Evolutionary conservation across 768 basidiomycete genomes (phyloP).

Genomic region (Tylopilus sp.): DNA sequence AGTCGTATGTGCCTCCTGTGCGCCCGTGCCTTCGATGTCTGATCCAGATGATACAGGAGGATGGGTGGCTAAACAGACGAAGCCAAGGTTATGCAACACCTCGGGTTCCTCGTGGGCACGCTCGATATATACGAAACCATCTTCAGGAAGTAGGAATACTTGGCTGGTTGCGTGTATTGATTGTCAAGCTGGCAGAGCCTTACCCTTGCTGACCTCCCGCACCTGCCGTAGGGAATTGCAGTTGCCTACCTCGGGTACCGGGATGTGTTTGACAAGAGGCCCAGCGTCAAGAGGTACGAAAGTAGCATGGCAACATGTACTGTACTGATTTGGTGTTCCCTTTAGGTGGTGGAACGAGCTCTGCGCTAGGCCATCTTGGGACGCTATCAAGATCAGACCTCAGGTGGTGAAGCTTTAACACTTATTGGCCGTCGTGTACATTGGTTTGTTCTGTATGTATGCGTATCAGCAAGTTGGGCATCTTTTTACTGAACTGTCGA

Average conservation of each 20-base stretch:
- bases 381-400: conserved; percentile 39
- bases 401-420: not conserved
- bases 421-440: not conserved
- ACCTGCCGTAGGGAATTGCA: conserved; percentile 45
- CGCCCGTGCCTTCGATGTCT: not conserved
- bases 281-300: conserved; percentile 43
- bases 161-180: conserved; percentile 51
- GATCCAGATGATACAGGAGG: conserved; percentile 4
- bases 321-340: conserved; percentile 5
- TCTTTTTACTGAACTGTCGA: too few relatives aligned
- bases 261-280: conserved; percentile 31
- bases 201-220: conserved; percentile 57
- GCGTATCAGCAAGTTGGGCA: not conserved
- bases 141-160: conserved; percentile 50
- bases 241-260: conserved; percentile 25
- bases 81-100: conserved; percentile 11
- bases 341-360: conserved; percentile 54
- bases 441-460: not conserved
- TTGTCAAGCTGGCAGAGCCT: conserved; percentile 26
- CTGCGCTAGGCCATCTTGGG: conserved; percentile 42
- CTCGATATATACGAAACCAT: conserved; percentile 54
- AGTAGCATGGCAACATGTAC: not conserved
- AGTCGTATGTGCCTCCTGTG: conserved; percentile 34
- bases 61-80: conserved; percentile 24
- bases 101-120: conserved; percentile 27